Conservation (phyloP, 768 basidiomycete species). For the Mycena belliarum region DNA sequence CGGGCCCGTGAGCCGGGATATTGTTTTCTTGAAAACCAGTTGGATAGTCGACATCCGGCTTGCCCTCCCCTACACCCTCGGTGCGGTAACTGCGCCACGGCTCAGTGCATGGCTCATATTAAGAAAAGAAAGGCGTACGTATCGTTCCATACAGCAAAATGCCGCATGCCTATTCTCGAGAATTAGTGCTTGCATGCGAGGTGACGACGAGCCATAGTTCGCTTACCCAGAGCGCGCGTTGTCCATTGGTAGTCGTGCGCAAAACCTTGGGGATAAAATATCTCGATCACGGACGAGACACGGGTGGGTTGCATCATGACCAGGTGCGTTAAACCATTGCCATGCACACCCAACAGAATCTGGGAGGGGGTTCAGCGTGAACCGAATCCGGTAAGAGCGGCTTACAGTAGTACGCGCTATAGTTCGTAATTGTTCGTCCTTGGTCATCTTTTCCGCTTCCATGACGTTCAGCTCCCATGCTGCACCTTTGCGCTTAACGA, state of each 20-base stretch:
- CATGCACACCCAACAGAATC: constrained; percentile 75
- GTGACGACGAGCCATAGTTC: neutral
- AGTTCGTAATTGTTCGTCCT: constrained; percentile 73
- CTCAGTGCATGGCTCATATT: neutral
- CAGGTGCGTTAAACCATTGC: constrained; percentile 84
- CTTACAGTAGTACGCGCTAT: constrained; percentile 71
- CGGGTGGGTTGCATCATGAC: constrained; percentile 79
- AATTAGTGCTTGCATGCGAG: too few species aligned
- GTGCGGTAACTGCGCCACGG: constrained; percentile 41
- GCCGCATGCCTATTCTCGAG: constrained; percentile 46
- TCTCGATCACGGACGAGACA: constrained; percentile 80
- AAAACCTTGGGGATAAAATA: constrained; percentile 80
- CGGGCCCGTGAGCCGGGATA: constrained; percentile 73
- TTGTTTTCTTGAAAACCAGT: constrained; percentile 81
- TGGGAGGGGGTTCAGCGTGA: constrained; percentile 26
- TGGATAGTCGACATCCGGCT: constrained; percentile 64
- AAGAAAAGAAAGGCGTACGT: constrained; percentile 43
- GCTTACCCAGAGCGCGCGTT: constrained; percentile 52
- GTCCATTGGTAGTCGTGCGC: constrained; percentile 91
- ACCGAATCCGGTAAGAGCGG: constrained; percentile 4
- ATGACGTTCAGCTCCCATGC: constrained; percentile 65
- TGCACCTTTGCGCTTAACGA: constrained; percentile 42
- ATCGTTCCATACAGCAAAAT: constrained; percentile 84
- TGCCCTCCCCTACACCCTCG: constrained; percentile 26
- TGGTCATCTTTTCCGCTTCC: constrained; percentile 63